Evolutionary conservation across 73 alveolate genomes (phyloP).

Genomic region (Tetrahymena thermophila): DNA sequence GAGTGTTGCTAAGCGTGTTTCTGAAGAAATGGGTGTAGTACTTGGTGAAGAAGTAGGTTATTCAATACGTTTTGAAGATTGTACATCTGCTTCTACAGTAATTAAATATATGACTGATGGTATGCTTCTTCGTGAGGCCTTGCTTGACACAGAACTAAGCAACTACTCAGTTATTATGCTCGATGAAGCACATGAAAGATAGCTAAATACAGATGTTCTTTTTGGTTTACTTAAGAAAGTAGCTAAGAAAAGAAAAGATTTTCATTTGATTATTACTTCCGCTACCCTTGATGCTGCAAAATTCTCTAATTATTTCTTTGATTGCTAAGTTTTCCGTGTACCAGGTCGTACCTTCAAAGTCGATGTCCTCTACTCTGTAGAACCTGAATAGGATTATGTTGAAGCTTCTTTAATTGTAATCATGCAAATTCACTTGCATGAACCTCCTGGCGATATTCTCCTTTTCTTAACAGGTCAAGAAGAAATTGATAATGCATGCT

Average conservation of each 20-base stretch:
- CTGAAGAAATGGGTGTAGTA: slow-evolving; percentile 90
- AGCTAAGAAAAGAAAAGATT: slow-evolving; percentile 73
- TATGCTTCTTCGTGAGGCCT: slow-evolving; percentile 97
- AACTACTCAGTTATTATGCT: slow-evolving; percentile 94
- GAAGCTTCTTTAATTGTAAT: slow-evolving; percentile 98
- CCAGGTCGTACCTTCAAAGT: slow-evolving; percentile 99
- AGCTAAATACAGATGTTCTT: slow-evolving; percentile 97
- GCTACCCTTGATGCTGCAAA: slow-evolving; percentile 94
- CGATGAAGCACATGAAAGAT: slow-evolving; percentile 99
- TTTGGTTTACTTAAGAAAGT: slow-evolving; percentile 93
- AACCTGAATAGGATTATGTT: slow-evolving; percentile 98
- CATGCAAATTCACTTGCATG: slow-evolving; percentile 84
- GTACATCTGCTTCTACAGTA: slow-evolving; percentile 92
- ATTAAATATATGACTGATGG: slow-evolving; percentile 99
- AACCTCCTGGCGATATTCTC: slow-evolving; percentile 91
- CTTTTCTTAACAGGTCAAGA: slow-evolving; percentile 99
- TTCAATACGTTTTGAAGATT: slow-evolving; percentile 98
- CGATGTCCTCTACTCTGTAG: slow-evolving; percentile 91
- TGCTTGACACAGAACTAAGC: slow-evolving; percentile 79
- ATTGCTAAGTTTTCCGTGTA: slow-evolving; percentile 97
- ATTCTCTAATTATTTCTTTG: slow-evolving; percentile 93
- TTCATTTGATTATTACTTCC: slow-evolving; percentile 96
- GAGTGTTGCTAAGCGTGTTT: slow-evolving; percentile 97
- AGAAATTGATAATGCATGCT: slow-evolving; percentile 99
- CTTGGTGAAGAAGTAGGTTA: slow-evolving; percentile 98